Base-by-base conservation (phyloP, 208 protist genomes). In the Balamuthia mandrillaris region DNA sequence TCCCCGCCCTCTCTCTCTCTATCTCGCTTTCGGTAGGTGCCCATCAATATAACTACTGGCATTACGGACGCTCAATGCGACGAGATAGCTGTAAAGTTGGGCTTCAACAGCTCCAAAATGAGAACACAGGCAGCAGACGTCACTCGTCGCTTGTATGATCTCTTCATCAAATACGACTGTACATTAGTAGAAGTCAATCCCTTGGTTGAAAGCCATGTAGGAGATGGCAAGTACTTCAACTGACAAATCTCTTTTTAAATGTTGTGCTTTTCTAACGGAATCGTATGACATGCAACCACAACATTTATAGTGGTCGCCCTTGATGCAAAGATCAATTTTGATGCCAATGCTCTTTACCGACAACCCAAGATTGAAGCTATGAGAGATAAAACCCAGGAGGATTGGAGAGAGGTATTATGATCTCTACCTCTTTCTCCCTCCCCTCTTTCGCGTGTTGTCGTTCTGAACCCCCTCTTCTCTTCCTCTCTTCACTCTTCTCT, bases 311-410 rank as follows among this genome's bases (percentile, higher is more conserved):
- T 99, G 27, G 94, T 98, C 90, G 96, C 96, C 93, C 95, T 98
- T 82, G 98, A 99, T 87, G 97, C 98, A n/a, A 99, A 99, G 92
- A 90, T 99, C 42, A 97, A 95, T 90, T 99, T 99, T 88, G 98
- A 99, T 90, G 98, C 99, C 91, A 99, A 99, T 90, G 97, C 98
- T 37, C 85, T 90, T 24, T 99, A 98, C 84, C 96, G 97, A 84
- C 98, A 99, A 87, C 92, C 92, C 85, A 95, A 97, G 63, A 96
- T 99, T 79, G 99, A 98, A 84, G 91, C 84, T 35, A 86, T 96
- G 79, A 92, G 95, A 58, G 98, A 99, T 88, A 90, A 87, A 52
- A 94, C 95, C 49, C 93, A 97, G 92, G 95, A 98, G 81, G 97
- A 94, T 56, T 42, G 84, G 33, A 52, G 85, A 56, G 90, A 90